Evolutionary conservation across 805 yeast genomes (phyloP).

Genomic region (Torulaspora delbrueckii): DNA sequence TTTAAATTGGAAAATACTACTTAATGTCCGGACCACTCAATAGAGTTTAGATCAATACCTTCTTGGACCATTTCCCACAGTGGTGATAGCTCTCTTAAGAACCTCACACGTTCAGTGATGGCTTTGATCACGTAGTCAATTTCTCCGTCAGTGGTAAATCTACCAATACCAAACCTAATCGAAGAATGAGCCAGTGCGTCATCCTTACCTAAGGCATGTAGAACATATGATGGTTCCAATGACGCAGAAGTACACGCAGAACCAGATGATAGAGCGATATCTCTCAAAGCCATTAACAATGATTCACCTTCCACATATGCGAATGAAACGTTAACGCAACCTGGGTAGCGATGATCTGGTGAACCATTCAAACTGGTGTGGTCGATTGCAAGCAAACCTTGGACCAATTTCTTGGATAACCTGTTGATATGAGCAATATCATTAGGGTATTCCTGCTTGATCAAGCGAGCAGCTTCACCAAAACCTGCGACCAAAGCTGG

Average conservation of each 20-base stretch:
- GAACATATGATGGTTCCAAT: conserved; percentile 92
- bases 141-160: conserved; percentile 95
- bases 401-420: conserved; percentile 67
- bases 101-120: conserved; percentile 81
- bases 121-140: conserved; percentile 90
- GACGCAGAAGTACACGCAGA: conserved; percentile 99
- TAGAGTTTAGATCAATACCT: conserved; percentile 88
- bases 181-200: conserved; percentile 99
- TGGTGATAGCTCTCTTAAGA: conserved; percentile 88
- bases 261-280: conserved; percentile 92
- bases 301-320: conserved; percentile 99
- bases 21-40: conserved; percentile 97
- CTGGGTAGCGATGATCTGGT: conserved; percentile 65
- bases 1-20: not conserved
- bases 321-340: conserved; percentile 94
- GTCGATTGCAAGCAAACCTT: conserved; percentile 72
- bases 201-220: conserved; percentile 95
- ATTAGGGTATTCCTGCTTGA: conserved; percentile 63
- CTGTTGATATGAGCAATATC: conserved; percentile 67
- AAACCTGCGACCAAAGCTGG: conserved; percentile 95
- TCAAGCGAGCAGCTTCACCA: conserved; percentile 93
- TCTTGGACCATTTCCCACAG: conserved; percentile 99
- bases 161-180: conserved; percentile 92
- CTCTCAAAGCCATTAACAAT: conserved; percentile 92
- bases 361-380: conserved; percentile 92